Base-by-base conservation (phyloP, 2,329 filamentous ascomycete genomes). In the Orbilia javanica region DNA sequence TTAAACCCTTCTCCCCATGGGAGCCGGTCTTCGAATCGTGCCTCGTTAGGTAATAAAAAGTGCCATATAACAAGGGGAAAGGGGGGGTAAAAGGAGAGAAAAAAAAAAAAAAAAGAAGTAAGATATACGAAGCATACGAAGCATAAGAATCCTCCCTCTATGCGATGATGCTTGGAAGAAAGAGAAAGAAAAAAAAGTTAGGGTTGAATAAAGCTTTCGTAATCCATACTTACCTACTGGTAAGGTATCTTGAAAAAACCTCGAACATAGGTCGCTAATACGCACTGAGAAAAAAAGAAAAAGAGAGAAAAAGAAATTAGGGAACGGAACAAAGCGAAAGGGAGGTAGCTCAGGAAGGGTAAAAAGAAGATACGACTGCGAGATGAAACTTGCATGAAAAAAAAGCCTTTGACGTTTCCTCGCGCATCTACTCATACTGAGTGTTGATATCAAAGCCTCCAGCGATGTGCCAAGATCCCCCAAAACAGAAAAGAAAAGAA, bases 371-470 rank as follows among this genome's bases (percentile, higher is more conserved):
- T n/a, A n/a, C n/a, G n/a, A n/a, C 39, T 55, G 34, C 36, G 6
- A 31, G 46, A 75, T 46, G 63, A 42, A 79, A 79, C 73, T 65
- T 75, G 36, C 63, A 71, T 63, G 18, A 65, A 53, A 50, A 29
- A 39, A 25, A 22, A 27, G 55, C 34, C 34, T 60, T 18, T 60
- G 55, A 60, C 55, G 55, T 60, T 57, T 57, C 52, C 55, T 60
- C 55, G 55, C 31, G 31, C 34, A 42, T 60, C 34, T 44, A 10
- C 6, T 39, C 4, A 8, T 44, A 10, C 6, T 39, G 7, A 8
- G 7, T 57, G 42, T 60, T 22, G 34, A 60, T 42, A 42, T 39
- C 34, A 42, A 60, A 50, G 25, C 2, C 20, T 25, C 55, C 34
- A 60, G 34, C 55, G 27, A 34, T 34, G 42, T n/a, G 55, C 55